These are phyloP conservation scores for Chara braunii DNA, from an alignment of 139 green algal genomes.

Conservation along the genomic window DNA sequence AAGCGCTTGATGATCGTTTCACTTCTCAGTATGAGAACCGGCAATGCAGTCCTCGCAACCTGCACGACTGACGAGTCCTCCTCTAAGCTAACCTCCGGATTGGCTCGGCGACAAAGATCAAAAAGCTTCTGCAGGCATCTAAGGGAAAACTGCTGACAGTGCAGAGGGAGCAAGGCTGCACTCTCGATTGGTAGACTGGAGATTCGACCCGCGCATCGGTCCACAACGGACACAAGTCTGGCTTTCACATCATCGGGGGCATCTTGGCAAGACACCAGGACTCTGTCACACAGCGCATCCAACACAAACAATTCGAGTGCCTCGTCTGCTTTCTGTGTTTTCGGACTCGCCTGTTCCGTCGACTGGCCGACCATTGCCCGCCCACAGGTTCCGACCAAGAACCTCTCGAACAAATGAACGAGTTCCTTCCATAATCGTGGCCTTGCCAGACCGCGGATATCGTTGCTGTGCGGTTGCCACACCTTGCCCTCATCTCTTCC, in stretches of 20 bases:
- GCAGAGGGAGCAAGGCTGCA: conserved; percentile 13
- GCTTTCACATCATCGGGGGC: conserved; percentile 41
- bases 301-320: conserved; percentile 60
- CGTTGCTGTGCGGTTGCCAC: too few relatives aligned
- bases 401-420: conserved; percentile 29
- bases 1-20: conserved; percentile 48
- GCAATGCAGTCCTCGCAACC: conserved; percentile 59
- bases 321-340: conserved; percentile 39
- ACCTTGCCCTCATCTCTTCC: too few relatives aligned
- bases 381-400: conserved; percentile 28
- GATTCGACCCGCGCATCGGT: conserved; percentile 41
- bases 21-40: conserved; percentile 57
- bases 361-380: neutral
- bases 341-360: neutral
- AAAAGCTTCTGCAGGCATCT: conserved; percentile 75
- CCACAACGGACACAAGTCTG: conserved; percentile 57
- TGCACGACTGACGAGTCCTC: conserved; percentile 11
- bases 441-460: neutral
- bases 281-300: conserved; percentile 62
- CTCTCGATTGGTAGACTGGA: conserved; percentile 9
- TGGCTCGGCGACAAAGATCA: conserved; percentile 62
- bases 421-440: conserved; percentile 29
- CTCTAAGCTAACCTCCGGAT: neutral
- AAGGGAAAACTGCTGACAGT: conserved; percentile 57
- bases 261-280: conserved; percentile 54